Base-by-base conservation (phyloP, 2,329 filamentous ascomycete species). In the Ascochyta lentis region DNA sequence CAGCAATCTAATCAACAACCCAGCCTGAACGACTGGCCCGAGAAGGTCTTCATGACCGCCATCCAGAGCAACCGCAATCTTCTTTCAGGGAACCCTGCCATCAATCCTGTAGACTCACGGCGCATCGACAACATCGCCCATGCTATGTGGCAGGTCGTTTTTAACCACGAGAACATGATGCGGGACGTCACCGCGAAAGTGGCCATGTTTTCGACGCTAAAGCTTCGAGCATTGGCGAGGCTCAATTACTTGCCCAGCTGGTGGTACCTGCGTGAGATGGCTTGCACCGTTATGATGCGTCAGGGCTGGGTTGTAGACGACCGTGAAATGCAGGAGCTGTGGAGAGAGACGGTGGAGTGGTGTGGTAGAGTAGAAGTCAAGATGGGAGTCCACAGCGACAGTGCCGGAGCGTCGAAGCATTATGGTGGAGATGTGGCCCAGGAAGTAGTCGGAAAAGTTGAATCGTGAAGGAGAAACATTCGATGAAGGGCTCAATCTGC, bases 171-270 rank as follows among this genome's bases (percentile, higher is more conserved):
- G 1, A 10, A 12, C 8, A 39, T 58, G 13, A 44, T 64, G 10
- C 45, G 49, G 0, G 26, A 49, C 19, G 42, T 56, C 6, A 59
- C 49, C 9, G 31, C 40, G 19, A 33, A 61, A 31, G 44, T 24
- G 15, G 43, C 61, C 33, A 56, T 64, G 44, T 59, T 56, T 23
- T 31, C 52, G 0, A 41, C 52, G 0, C 15, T 58, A 13, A 65
- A 64, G 15, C 46, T 70, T 0, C 52, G 61, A 0, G 58, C 60
- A 4, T 47, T 70, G 7, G 65, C 65, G 1, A 56, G 42, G 8
- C 38, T 66, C n/a, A 64, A 64, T 1, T 59, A 59, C n/a, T 12
- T 69, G 27, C 62, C 66, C 0, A 62, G 58, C 2, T 68, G 66
- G 66, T 70, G 65, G 65, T 62, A 60, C 23, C 27, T 69, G 13